Evolutionary conservation across 345 rosid genomes (phyloP).

Genomic region (Eucalyptus urophylla): DNA sequence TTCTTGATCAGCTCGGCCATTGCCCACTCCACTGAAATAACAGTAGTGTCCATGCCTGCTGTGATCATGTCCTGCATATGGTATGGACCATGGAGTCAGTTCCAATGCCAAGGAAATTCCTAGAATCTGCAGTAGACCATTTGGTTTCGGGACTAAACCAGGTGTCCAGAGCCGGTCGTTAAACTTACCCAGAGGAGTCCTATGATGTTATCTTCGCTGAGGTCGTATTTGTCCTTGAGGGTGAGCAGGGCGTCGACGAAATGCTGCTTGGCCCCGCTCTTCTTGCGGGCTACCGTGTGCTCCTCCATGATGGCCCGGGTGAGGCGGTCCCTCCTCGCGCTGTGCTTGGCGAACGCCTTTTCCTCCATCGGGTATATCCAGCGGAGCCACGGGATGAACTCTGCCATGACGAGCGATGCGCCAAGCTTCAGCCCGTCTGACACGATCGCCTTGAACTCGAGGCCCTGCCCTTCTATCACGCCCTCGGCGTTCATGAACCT

Average conservation of each 20-base stretch:
- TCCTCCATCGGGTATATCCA: conserved; percentile 89
- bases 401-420: conserved; percentile 66
- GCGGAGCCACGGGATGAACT: conserved; percentile 91
- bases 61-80: conserved; percentile 78
- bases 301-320: conserved; percentile 85
- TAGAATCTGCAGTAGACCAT: not conserved
- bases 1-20: conserved; percentile 80
- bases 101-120: not conserved
- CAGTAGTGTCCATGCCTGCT: conserved; percentile 93
- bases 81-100: not conserved
- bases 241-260: conserved; percentile 87
- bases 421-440: conserved; percentile 71
- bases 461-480: conserved; percentile 67
- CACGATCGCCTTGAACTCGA: conserved; percentile 73
- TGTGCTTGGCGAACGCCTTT: conserved; percentile 60
- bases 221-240: conserved; percentile 69
- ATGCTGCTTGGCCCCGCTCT: conserved; percentile 38
- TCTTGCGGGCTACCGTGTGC: conserved; percentile 56
- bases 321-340: conserved; percentile 57
- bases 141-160: not conserved
- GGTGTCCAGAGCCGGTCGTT: not conserved
- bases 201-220: conserved; percentile 83
- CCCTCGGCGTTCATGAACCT: conserved; percentile 68
- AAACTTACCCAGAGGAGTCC: conserved; percentile 79
- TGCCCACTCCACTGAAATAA: conserved; percentile 73